Percentiles rank a stretch among this genome's conserved stretches.
Evolutionary conservation across 208 protist species (phyloP).

Genomic region (Herpetomonas samuelpessoai): DNA sequence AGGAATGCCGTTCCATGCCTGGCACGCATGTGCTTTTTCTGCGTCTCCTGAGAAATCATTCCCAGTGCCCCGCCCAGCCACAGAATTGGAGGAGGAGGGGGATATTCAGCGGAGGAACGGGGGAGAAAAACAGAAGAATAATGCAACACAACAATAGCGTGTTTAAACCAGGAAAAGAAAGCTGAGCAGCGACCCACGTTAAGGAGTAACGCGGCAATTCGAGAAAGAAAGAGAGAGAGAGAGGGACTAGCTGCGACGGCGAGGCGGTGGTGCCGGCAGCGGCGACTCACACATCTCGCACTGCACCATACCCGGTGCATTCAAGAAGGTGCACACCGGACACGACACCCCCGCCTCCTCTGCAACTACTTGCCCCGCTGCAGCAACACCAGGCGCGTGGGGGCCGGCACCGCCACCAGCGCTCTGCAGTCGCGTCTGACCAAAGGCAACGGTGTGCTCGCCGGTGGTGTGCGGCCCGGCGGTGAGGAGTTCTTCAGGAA

Average conservation of each 20-base stretch:
- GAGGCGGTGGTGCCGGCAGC: constrained; percentile 13
- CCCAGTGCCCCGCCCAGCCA: too few species aligned
- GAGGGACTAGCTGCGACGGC: background rate
- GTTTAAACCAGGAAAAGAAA: too few species aligned
- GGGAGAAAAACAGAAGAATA: too few species aligned
- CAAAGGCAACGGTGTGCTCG: constrained; percentile 34
- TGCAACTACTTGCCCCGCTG: background rate
- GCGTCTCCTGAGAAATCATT: too few species aligned
- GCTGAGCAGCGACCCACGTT: too few species aligned
- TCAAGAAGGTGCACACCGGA: constrained; percentile 77
- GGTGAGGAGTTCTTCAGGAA: constrained; percentile 50
- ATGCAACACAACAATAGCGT: too few species aligned
- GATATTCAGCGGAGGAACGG: too few species aligned
- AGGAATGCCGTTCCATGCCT: too few species aligned
- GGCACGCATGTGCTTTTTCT: too few species aligned
- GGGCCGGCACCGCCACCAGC: background rate
- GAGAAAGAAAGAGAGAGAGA: too few species aligned
- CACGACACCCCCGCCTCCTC: constrained; percentile 39
- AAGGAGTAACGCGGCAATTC: too few species aligned
- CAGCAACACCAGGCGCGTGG: background rate
- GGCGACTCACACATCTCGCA: constrained; percentile 87
- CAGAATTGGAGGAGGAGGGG: too few species aligned
- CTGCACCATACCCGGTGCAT: constrained; percentile 41
- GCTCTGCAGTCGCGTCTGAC: constrained; percentile 36
- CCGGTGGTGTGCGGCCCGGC: background rate